These are phyloP conservation scores for Fusarium nisikadoi DNA, from an alignment of 2,329 filamentous ascomycete genomes.

Conservation along the genomic window DNA sequence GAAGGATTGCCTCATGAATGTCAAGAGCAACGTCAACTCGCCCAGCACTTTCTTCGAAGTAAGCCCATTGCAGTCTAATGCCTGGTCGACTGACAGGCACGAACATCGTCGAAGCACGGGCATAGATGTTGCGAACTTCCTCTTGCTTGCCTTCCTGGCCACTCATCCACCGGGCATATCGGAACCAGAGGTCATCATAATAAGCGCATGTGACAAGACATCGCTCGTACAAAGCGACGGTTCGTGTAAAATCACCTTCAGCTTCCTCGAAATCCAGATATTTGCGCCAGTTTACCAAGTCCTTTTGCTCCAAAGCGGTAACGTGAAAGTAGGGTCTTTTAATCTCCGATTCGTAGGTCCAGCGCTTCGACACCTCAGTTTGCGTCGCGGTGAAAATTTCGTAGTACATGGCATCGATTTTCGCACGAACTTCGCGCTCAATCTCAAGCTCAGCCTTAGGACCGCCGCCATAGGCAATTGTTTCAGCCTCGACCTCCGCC, in stretches of 20 bases:
- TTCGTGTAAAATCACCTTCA: conserved; percentile 80
- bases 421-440: conserved; percentile 82
- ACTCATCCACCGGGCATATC: conserved; percentile 96
- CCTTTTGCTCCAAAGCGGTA: conserved; percentile 86
- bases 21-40: conserved; percentile 82
- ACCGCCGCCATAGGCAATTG: conserved; percentile 59
- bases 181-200: conserved; percentile 98
- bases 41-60: conserved; percentile 89
- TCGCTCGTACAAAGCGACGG: conserved; percentile 89
- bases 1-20: conserved; percentile 84
- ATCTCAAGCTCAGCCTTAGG: conserved; percentile 79
- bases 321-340: conserved; percentile 98
- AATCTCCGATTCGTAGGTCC: conserved; percentile 94
- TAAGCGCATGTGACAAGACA: conserved; percentile 92
- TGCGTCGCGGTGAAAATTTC: conserved; percentile 85
- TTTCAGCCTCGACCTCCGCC: conserved; percentile 76
- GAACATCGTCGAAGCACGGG: conserved; percentile 84
- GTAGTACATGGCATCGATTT: conserved; percentile 83
- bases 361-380: conserved; percentile 88
- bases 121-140: conserved; percentile 91
- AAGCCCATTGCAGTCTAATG: conserved; percentile 89
- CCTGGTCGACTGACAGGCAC: conserved; percentile 87
- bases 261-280: conserved; percentile 96
- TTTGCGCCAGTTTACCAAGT: conserved; percentile 91
- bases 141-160: conserved; percentile 83